These are phyloP conservation scores for Plenodomus lindquistii DNA, from an alignment of 2,329 filamentous ascomycete genomes.

Conservation along the genomic window DNA sequence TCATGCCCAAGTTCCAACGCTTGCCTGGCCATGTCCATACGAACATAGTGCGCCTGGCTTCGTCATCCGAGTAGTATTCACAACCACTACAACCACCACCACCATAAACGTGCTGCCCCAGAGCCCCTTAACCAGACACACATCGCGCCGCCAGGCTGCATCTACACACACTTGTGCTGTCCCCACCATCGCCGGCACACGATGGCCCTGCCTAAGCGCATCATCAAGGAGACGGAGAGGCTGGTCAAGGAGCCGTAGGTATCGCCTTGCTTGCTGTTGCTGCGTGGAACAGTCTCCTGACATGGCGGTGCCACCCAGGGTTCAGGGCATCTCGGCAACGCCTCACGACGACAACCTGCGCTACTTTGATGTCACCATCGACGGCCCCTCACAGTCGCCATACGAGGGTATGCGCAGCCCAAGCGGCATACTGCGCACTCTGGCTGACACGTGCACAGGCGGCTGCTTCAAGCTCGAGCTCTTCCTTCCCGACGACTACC, in stretches of 20 bases:
- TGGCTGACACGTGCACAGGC: conserved; percentile 48
- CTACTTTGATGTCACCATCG: conserved; percentile 97
- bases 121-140: neutral
- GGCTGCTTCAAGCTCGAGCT: conserved; percentile 97
- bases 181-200: conserved; percentile 7
- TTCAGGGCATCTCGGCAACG: conserved; percentile 92
- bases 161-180: conserved; percentile 1
- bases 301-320: conserved; percentile 57
- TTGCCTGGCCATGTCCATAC: neutral
- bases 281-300: neutral
- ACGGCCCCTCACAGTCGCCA: conserved; percentile 87
- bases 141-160: too few species aligned
- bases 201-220: conserved; percentile 86
- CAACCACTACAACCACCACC: conserved; percentile 5
- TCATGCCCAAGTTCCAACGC: neutral
- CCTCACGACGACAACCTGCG: conserved; percentile 97
- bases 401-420: conserved; percentile 77
- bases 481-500: conserved; percentile 97
- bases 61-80: conserved; percentile 10
- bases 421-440: neutral
- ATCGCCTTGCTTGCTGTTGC: too few species aligned
- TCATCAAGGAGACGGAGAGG: conserved; percentile 97
- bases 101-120: neutral
- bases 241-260: conserved; percentile 93
- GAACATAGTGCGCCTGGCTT: neutral